phyloP scores from a whole-genome alignment of 805 yeast species.

The Torulaspora quercuum region DNA sequence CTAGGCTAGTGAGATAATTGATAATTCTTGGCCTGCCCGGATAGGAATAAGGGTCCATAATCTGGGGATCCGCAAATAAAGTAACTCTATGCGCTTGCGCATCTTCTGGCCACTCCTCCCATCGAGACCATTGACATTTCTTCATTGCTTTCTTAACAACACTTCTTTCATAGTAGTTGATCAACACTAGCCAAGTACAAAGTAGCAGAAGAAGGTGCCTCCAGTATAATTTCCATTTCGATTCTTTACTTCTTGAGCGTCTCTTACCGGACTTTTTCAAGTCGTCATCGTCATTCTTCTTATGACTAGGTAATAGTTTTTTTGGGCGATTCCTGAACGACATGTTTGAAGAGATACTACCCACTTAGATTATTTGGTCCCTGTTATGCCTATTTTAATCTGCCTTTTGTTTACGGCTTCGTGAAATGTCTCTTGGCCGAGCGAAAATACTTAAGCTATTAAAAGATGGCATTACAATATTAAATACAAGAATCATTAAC shows the following conservation, averaged over 20 bases:
- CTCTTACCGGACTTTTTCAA: constrained; percentile 5
- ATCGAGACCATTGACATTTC: constrained; percentile 57
- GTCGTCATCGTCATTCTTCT: constrained; percentile 10
- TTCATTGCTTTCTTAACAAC: constrained; percentile 45
- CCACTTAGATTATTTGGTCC: not conserved
- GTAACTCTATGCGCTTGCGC: constrained; percentile 49
- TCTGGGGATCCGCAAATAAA: constrained; percentile 89
- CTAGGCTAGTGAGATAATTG: constrained; percentile 52
- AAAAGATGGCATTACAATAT: no score
- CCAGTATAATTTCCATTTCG: constrained; percentile 21
- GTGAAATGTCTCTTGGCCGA: no score
- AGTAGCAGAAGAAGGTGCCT: constrained; percentile 27
- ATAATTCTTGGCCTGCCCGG: constrained; percentile 58
- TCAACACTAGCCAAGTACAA: constrained; percentile 42
- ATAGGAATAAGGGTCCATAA: constrained; percentile 84
- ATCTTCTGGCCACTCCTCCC: constrained; percentile 56
- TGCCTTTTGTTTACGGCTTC: no score
- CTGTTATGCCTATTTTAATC: constrained; percentile 3
- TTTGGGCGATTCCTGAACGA: constrained; percentile 15
- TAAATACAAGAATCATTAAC: no score
- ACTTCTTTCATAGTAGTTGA: constrained; percentile 54
- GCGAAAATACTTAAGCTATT: no score
- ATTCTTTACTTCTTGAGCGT: not conserved
- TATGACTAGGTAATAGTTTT: constrained; percentile 6
- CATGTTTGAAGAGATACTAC: no score